These are phyloP conservation scores for Helicocarpus griseus DNA, from an alignment of 2,329 filamentous ascomycete species.

Conservation along the genomic window DNA sequence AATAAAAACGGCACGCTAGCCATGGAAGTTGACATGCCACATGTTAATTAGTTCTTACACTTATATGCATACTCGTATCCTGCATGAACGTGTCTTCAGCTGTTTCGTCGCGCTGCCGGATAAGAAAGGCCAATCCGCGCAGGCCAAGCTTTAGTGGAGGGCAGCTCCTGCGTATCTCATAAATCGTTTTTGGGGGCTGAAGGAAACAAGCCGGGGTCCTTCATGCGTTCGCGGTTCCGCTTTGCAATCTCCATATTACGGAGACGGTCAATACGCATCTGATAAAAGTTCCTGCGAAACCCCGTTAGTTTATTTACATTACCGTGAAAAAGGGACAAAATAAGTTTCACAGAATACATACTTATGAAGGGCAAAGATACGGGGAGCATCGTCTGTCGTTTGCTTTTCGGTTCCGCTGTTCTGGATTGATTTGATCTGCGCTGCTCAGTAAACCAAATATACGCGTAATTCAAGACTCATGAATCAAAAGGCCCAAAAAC, in stretches of 20 bases:
- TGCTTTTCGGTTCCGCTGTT: constrained; percentile 27
- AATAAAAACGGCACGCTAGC: not conserved
- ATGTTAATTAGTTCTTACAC: not conserved
- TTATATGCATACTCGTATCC: not conserved
- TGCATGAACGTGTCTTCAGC: not conserved
- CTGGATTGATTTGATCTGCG: constrained; percentile 39
- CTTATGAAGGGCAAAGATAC: constrained; percentile 78
- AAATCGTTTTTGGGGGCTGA: constrained; percentile 60
- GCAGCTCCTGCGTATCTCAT: constrained; percentile 8
- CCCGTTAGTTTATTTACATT: constrained; percentile 4
- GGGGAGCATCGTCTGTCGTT: constrained; percentile 52
- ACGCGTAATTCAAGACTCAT: not conserved
- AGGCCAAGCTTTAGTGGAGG: not conserved
- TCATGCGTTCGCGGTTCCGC: constrained; percentile 69
- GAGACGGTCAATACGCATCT: constrained; percentile 71
- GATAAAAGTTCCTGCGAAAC: constrained; percentile 62
- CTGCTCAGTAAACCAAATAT: not conserved
- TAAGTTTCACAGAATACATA: constrained; percentile 28
- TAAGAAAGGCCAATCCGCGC: not conserved
- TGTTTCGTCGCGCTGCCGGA: not conserved
- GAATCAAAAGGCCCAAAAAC: too few relatives aligned
- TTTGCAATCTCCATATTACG: constrained; percentile 69
- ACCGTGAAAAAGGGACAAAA: not conserved
- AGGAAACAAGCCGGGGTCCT: constrained; percentile 71
- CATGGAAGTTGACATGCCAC: not conserved